These are phyloP conservation scores for Annulohypoxylon moriforme DNA, from an alignment of 495 filamentous ascomycete species.

Conservation along the genomic window DNA sequence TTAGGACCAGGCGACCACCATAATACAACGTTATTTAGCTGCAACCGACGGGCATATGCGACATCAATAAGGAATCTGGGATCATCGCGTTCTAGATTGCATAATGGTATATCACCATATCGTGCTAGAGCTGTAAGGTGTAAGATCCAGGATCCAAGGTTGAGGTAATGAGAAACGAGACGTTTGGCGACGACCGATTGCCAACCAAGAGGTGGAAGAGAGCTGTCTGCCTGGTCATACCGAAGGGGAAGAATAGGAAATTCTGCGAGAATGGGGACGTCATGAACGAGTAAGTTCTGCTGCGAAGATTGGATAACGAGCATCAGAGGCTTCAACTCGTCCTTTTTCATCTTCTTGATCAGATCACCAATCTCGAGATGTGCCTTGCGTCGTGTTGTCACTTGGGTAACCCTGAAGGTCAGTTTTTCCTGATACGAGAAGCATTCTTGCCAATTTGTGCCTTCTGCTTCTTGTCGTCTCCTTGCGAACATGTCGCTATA, in stretches of 20 bases:
- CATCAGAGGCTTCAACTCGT: constrained; percentile 80
- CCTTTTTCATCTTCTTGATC: constrained; percentile 86
- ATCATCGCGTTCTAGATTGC: constrained; percentile 94
- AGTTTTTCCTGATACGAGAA: constrained; percentile 90
- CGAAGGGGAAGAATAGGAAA: constrained; percentile 84
- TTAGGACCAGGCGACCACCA: constrained; percentile 92
- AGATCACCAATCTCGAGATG: constrained; percentile 85
- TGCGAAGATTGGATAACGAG: constrained; percentile 93
- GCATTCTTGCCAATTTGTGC: constrained; percentile 76
- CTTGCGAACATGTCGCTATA: constrained; percentile 80
- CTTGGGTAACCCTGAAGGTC: constrained; percentile 85
- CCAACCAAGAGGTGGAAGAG: constrained; percentile 92
- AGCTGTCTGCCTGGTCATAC: constrained; percentile 84
- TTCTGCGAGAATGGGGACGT: constrained; percentile 84
- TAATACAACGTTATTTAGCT: constrained; percentile 93
- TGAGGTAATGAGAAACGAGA: constrained; percentile 87
- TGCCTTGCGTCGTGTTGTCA: constrained; percentile 88
- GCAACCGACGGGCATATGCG: constrained; percentile 89
- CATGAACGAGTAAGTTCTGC: constrained; percentile 79
- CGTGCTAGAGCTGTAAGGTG: constrained; percentile 87
- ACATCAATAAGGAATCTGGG: constrained; percentile 95
- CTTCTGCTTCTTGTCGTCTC: constrained; percentile 72
- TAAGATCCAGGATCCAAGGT: constrained; percentile 88
- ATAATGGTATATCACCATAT: constrained; percentile 94
- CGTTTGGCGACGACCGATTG: constrained; percentile 88